Conservation (phyloP, 345 rosid species). For the Trapa bicornis region DNA sequence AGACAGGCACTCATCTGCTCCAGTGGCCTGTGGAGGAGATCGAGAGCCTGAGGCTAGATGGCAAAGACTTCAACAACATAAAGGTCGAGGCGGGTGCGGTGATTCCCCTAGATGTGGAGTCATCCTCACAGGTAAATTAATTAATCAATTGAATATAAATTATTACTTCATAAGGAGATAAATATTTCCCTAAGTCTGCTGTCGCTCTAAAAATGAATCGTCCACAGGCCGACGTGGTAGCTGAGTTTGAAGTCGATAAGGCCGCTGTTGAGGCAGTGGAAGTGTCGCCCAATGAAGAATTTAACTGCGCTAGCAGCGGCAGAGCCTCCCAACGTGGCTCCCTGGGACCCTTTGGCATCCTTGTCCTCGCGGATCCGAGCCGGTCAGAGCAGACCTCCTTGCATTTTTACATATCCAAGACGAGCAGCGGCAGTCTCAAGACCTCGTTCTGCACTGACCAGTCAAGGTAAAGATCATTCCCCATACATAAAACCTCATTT, state of each 20-base stretch:
- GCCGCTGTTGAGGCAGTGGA: conserved; percentile 28
- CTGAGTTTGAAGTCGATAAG: conserved; percentile 56
- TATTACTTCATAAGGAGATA: background rate
- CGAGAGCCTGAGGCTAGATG: conserved; percentile 44
- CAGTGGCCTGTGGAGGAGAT: conserved; percentile 86
- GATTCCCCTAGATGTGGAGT: conserved; percentile 42
- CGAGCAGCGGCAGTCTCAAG: conserved; percentile 39
- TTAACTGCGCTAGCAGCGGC: conserved; percentile 35
- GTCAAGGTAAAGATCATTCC: conserved; percentile 32
- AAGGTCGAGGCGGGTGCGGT: conserved; percentile 45
- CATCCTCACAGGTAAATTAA: conserved; percentile 51
- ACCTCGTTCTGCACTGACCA: conserved; percentile 73
- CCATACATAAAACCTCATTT: too few species aligned
- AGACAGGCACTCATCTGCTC: conserved; percentile 47
- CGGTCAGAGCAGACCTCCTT: conserved; percentile 74
- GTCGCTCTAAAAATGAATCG: background rate
- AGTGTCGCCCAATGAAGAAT: conserved; percentile 25
- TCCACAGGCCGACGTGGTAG: conserved; percentile 47
- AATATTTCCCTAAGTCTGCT: background rate
- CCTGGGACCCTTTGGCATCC: conserved; percentile 81
- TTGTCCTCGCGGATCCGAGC: conserved; percentile 54
- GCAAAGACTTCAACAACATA: conserved; percentile 34
- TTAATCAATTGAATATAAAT: too few species aligned
- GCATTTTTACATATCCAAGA: conserved; percentile 61
- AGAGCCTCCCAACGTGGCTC: conserved; percentile 60